Evolutionary conservation across 305 asterid species (phyloP).

Genomic region (Caryopteris hybrid): DNA sequence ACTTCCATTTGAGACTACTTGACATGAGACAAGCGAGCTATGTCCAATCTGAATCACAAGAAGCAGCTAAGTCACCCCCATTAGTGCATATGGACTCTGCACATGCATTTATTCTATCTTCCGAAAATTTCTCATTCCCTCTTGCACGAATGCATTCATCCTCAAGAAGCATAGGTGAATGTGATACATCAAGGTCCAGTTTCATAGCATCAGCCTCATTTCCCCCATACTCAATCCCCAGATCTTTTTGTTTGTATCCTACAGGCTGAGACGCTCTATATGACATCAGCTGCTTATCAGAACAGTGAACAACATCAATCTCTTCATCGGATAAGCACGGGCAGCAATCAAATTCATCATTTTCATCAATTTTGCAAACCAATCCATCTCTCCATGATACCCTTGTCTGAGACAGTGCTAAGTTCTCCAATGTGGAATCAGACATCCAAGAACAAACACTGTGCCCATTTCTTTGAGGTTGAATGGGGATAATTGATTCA

Average conservation of each 20-base stretch:
- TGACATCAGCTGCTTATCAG: constrained; percentile 3
- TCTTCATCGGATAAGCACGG: constrained; percentile 69
- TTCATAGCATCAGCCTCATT: constrained; percentile 12
- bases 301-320: constrained; percentile 14
- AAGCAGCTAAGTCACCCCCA: constrained; percentile 53
- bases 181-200: constrained; percentile 24
- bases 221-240: constrained; percentile 5
- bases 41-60: constrained; percentile 77
- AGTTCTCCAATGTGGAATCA: constrained; percentile 40
- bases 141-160: constrained; percentile 30
- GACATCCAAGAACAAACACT: constrained; percentile 42
- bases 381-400: constrained; percentile 76
- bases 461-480: constrained; percentile 14
- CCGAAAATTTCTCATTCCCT: constrained; percentile 23
- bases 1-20: constrained; percentile 21
- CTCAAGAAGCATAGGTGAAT: constrained; percentile 43
- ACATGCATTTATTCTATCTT: constrained; percentile 19
- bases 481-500: constrained; percentile 1
- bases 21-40: constrained; percentile 30
- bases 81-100: constrained; percentile 72
- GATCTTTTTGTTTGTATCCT: constrained; percentile 3
- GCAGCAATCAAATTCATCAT: constrained; percentile 61
- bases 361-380: constrained; percentile 41
- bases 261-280: not conserved
- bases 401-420: constrained; percentile 44